Evolutionary conservation across 1,284 basidiomycete genomes (phyloP).

Genomic region (Cerrena zonata): DNA sequence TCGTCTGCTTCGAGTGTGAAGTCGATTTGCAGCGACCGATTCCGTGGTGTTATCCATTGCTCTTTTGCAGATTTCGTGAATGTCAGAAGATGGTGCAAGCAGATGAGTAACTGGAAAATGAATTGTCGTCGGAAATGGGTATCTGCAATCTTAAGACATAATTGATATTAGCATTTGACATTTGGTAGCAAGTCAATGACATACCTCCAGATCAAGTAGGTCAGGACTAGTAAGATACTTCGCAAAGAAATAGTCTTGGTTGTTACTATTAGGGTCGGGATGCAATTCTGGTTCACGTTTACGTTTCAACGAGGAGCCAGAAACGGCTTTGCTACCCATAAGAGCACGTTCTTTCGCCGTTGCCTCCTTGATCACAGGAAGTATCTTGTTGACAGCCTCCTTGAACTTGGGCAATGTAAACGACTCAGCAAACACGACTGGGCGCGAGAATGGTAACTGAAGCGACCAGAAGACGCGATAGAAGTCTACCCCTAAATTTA

Average conservation of each 20-base stretch:
- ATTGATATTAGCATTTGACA: background rate
- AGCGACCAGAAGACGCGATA: conserved; percentile 83
- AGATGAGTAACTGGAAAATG: conserved; percentile 79
- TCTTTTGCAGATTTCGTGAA: conserved; percentile 70
- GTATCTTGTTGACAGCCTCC: conserved; percentile 59
- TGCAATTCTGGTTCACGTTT: conserved; percentile 55
- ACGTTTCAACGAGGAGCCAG: conserved; percentile 46
- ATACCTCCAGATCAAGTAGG: conserved; percentile 78
- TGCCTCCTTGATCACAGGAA: conserved; percentile 76
- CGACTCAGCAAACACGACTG: conserved; percentile 53
- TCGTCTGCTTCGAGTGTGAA: conserved; percentile 66
- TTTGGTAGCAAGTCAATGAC: conserved; percentile 11
- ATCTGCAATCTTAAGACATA: conserved; percentile 63
- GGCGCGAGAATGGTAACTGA: conserved; percentile 72
- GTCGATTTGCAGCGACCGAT: conserved; percentile 74
- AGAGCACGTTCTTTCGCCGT: conserved; percentile 77
- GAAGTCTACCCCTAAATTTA: conserved; percentile 47
- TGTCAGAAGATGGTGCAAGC: conserved; percentile 73
- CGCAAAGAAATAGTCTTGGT: conserved; percentile 80
- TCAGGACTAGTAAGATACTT: conserved; percentile 86
- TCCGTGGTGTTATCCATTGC: conserved; percentile 53
- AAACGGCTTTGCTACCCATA: conserved; percentile 59
- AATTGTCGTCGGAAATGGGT: conserved; percentile 88
- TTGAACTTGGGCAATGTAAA: conserved; percentile 58
- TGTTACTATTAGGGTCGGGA: conserved; percentile 37